Base-by-base conservation (phyloP, 192 early-diverging fungal species). In the Dissophora ornata region DNA sequence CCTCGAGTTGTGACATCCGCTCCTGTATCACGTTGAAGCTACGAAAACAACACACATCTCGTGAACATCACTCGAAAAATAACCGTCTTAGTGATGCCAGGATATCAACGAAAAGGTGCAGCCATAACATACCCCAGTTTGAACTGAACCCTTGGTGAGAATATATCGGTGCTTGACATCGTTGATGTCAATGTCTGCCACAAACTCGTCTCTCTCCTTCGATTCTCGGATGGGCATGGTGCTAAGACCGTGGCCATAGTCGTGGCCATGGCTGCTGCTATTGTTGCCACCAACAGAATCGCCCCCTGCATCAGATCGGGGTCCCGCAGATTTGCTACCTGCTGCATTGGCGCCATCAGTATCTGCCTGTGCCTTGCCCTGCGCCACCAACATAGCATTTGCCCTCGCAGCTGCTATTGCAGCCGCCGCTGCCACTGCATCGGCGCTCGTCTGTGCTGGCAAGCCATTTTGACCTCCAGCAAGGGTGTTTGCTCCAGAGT, bases 1-100 rank as follows among this genome's bases (percentile, higher is more conserved):
- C 94, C 95, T 38, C 90, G 80, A n/a, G 94, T 95, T 3, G 89
- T 90, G 19, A 96, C 85, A 67, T 90, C 90, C 6, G 91, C 92
- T 26, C 87, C 90, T 19, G 94, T 93, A 28, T 92, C 91, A 26
- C 93, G 87, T 60, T 88, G 90, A 51, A 95, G 88, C 65, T 82
- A 58, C 26, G 8, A 13, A 36, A 19, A 7, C 12, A 51, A 11
- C 13, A 28, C 7, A 21, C 22, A 51, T 22, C 22, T 22, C n/a
- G n/a, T n/a, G n/a, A n/a, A n/a, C n/a, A n/a, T n/a, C n/a, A n/a
- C n/a, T n/a, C n/a, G n/a, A n/a, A n/a, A n/a, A n/a, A n/a, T n/a
- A n/a, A n/a, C n/a, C n/a, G n/a, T n/a, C n/a, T n/a, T n/a, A n/a
- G n/a, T n/a, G n/a, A n/a, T n/a, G n/a, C n/a, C n/a, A n/a, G n/a